Conservation (phyloP, 768 basidiomycete species). For the Calocybe cyanea region DNA sequence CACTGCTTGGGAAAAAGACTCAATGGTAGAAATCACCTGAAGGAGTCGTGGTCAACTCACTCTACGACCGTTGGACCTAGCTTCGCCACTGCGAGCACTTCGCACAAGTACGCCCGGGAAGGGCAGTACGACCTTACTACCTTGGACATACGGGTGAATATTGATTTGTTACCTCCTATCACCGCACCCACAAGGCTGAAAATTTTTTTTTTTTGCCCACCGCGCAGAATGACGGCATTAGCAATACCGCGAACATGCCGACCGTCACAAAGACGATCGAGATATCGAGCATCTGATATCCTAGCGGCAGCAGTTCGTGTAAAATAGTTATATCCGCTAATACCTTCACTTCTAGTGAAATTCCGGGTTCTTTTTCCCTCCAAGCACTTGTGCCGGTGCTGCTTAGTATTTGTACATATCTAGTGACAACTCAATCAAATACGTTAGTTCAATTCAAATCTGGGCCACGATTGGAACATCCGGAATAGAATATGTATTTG, state of each 20-base stretch:
- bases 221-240: neutral
- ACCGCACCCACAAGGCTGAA: no score
- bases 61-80: slow-evolving; percentile 8
- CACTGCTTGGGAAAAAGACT: slow-evolving; percentile 12
- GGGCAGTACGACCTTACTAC: slow-evolving; percentile 13
- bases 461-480: no score
- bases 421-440: no score
- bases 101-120: slow-evolving; percentile 6
- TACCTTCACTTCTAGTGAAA: no score
- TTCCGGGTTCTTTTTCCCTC: no score
- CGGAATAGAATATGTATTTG: no score
- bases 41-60: slow-evolving; percentile 8
- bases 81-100: slow-evolving; percentile 1
- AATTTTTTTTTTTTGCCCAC: neutral
- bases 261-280: slow-evolving; percentile 21
- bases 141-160: slow-evolving; percentile 10
- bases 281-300: slow-evolving; percentile 17
- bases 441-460: no score
- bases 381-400: no score
- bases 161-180: no score
- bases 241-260: slow-evolving; percentile 15
- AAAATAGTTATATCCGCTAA: no score
- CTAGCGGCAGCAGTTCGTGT: neutral
- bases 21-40: slow-evolving; percentile 18
- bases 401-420: no score